These are phyloP conservation scores for Crithidia bombi DNA, from an alignment of 208 protist genomes.

Conservation along the genomic window DNA sequence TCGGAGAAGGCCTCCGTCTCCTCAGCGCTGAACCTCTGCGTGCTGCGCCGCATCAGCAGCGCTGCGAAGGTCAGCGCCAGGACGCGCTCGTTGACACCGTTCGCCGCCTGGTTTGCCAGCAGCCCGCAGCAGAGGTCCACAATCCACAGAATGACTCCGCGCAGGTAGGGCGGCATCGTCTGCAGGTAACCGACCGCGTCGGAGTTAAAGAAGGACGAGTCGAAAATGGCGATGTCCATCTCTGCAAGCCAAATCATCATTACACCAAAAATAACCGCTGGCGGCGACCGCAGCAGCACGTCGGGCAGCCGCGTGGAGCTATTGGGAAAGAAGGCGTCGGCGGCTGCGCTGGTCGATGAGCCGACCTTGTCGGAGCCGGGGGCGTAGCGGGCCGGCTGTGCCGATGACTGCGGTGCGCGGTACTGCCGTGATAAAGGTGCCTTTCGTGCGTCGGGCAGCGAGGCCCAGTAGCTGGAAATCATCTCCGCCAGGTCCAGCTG, in stretches of 20 bases:
- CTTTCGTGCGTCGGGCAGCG: conserved; percentile 49
- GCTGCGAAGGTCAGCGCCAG: conserved; percentile 81
- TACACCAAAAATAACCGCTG: conserved; percentile 69
- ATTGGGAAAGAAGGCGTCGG: conserved; percentile 68
- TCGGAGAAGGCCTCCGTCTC: conserved; percentile 35
- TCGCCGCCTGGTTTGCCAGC: conserved; percentile 60
- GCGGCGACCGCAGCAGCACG: conserved; percentile 64
- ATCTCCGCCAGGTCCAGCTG: conserved; percentile 59
- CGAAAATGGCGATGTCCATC: conserved; percentile 71
- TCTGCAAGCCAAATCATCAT: conserved; percentile 79
- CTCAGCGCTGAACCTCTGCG: conserved; percentile 1
- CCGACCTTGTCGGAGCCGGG: conserved; percentile 66
- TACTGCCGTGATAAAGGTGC: conserved; percentile 34
- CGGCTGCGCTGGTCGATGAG: conserved; percentile 34
- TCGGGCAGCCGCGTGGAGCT: conserved; percentile 60
- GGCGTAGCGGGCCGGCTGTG: conserved; percentile 75
- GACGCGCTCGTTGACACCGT: conserved; percentile 65
- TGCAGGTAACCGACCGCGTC: conserved; percentile 81
- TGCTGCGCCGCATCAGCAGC: conserved; percentile 53
- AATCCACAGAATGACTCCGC: conserved; percentile 74
- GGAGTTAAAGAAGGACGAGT: conserved; percentile 59
- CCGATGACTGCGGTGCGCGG: conserved; percentile 53
- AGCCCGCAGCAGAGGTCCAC: conserved; percentile 76
- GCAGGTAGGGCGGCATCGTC: conserved; percentile 64
- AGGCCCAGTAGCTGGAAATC: conserved; percentile 64